A percentile compares a stretch with the other conserved stretches of the same genome.
These are phyloP conservation scores for Oryza punctata DNA, from an alignment of 176 grass and related monocot species.

Conservation along the genomic window DNA sequence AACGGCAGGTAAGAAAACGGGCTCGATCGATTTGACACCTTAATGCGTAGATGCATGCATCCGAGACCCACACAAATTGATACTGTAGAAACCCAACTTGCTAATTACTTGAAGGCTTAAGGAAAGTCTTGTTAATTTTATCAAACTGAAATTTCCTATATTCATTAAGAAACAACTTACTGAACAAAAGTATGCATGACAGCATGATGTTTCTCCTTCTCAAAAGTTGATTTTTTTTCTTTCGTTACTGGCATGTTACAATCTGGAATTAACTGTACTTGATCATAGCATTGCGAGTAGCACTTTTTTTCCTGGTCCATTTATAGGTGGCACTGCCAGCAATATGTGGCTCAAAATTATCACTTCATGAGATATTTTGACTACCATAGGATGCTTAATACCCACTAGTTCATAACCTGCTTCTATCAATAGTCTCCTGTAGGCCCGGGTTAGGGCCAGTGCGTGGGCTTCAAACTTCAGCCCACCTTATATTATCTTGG, in stretches of 20 bases:
- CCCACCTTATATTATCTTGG: background rate
- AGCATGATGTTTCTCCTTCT: background rate
- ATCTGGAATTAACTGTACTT: slow-evolving; percentile 2
- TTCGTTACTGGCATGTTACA: background rate
- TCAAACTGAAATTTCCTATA: background rate
- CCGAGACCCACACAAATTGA: background rate
- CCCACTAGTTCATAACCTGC: background rate
- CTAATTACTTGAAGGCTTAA: no score
- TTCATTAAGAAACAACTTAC: background rate
- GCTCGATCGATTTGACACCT: background rate
- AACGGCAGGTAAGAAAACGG: background rate
- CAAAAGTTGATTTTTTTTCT: background rate
- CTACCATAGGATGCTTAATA: background rate
- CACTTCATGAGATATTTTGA: background rate
- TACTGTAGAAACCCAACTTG: background rate
- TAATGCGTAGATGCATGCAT: background rate
- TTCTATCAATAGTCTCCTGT: background rate
- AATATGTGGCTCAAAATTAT: background rate
- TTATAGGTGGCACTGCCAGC: background rate
- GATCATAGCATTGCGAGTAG: background rate
- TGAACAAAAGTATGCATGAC: background rate
- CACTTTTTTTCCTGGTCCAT: background rate
- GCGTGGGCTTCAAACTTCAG: background rate
- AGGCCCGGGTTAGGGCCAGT: background rate
- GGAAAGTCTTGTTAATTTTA: no score